Percentiles rank a stretch among this genome's conserved stretches.
Evolutionary conservation across 2,329 filamentous ascomycete genomes (phyloP).

Genomic region (Thielaviopsis cerberus): DNA sequence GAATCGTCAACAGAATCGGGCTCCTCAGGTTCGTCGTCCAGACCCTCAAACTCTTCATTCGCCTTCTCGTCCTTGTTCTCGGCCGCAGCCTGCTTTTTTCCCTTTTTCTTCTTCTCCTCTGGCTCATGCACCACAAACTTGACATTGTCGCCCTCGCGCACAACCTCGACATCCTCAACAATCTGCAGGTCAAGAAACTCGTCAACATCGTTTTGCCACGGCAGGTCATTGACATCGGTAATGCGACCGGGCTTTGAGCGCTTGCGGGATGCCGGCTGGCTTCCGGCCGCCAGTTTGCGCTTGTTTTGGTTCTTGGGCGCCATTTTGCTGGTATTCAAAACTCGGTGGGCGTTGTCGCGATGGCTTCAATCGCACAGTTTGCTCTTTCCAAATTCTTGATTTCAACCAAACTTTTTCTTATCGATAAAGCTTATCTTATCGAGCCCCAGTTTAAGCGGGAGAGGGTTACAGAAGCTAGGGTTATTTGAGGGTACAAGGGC

Average conservation of each 20-base stretch:
- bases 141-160: slow-evolving; percentile 42
- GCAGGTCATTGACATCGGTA: slow-evolving; percentile 29
- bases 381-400: background rate
- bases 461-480: no score
- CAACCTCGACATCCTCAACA: slow-evolving; percentile 75
- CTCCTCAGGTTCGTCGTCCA: slow-evolving; percentile 31
- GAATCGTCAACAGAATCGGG: slow-evolving; percentile 10
- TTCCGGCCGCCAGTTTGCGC: slow-evolving; percentile 1
- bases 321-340: background rate
- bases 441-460: background rate
- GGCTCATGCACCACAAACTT: slow-evolving; percentile 32
- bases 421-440: background rate
- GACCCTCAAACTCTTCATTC: slow-evolving; percentile 45
- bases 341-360: background rate
- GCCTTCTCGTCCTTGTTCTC: slow-evolving; percentile 38
- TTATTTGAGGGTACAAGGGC: no score
- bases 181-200: slow-evolving; percentile 88
- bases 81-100: slow-evolving; percentile 9
- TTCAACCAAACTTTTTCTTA: background rate
- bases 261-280: slow-evolving; percentile 1
- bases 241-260: slow-evolving; percentile 16
- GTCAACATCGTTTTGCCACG: slow-evolving; percentile 65
- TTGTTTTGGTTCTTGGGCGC: slow-evolving; percentile 4
- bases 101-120: slow-evolving; percentile 8
- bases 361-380: background rate